A percentile compares a stretch with the other conserved stretches of the same genome.
phyloP scores from a whole-genome alignment of 306 rosid species.

The Medicago lupulina region DNA sequence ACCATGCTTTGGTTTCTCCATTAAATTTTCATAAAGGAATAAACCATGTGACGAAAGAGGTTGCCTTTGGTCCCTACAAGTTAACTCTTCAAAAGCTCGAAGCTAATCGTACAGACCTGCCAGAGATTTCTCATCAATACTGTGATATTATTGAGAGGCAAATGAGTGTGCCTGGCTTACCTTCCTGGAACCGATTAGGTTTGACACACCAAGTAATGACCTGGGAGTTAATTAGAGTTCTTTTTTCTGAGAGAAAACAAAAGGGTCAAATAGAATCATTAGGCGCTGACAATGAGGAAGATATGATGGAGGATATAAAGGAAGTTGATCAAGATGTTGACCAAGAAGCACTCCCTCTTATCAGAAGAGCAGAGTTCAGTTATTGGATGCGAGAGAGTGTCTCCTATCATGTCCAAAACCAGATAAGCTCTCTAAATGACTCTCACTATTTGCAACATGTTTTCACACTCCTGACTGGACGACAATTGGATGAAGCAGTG shows the following conservation, averaged over 20 bases:
- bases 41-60: conserved; percentile 64
- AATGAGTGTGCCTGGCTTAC: conserved; percentile 73
- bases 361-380: conserved; percentile 96
- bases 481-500: conserved; percentile 85
- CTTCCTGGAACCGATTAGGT: conserved; percentile 62
- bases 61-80: conserved; percentile 71
- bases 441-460: conserved; percentile 74
- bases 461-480: conserved; percentile 79
- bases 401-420: conserved; percentile 75
- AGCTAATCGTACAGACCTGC: conserved; percentile 61
- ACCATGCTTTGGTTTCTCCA: conserved; percentile 70
- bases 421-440: conserved; percentile 72
- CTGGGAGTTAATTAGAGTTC: conserved; percentile 96
- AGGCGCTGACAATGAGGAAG: conserved; percentile 84
- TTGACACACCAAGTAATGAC: conserved; percentile 90
- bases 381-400: conserved; percentile 98
- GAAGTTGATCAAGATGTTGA: conserved; percentile 72
- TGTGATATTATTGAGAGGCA: conserved; percentile 80
- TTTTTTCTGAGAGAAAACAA: conserved; percentile 75
- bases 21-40: conserved; percentile 76
- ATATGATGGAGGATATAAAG: conserved; percentile 86
- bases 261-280: conserved; percentile 56
- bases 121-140: conserved; percentile 80
- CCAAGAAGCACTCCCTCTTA: conserved; percentile 80
- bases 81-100: conserved; percentile 79